These are phyloP conservation scores for Thinopyrum obtusiflorum DNA, from an alignment of 202 grass and related monocot genomes.

Conservation along the genomic window DNA sequence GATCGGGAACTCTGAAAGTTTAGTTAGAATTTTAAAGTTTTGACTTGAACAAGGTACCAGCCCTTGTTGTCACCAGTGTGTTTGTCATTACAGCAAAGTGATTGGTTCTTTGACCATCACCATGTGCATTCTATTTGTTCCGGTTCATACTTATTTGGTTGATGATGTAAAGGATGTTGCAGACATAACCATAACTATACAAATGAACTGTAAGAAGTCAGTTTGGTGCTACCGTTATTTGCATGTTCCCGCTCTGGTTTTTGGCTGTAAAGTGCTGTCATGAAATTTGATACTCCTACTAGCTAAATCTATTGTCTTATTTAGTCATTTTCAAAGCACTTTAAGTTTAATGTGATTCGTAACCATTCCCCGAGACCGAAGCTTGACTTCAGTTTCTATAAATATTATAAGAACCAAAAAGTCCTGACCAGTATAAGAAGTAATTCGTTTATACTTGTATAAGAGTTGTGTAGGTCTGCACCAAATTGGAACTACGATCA, in stretches of 20 bases:
- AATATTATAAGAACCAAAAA: not conserved
- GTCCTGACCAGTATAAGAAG: not conserved
- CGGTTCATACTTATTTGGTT: constrained; percentile 15
- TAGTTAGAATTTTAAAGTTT: not conserved
- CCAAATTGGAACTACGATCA: not conserved
- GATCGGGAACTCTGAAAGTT: constrained; percentile 19
- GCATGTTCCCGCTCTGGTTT: not conserved
- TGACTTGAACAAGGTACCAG: constrained; percentile 17
- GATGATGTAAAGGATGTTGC: constrained; percentile 12
- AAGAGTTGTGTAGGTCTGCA: not conserved
- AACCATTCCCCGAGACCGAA: no score
- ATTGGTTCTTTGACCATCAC: constrained; percentile 16
- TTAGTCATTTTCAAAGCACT: not conserved
- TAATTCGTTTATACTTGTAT: not conserved
- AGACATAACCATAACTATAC: constrained; percentile 12
- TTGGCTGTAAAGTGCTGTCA: not conserved
- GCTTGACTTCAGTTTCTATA: no score
- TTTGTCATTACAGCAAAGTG: constrained; percentile 3
- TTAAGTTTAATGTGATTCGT: not conserved
- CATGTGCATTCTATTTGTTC: constrained; percentile 19
- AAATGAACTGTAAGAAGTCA: constrained; percentile 2
- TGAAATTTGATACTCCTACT: not conserved
- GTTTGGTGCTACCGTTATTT: not conserved
- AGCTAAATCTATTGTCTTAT: not conserved
- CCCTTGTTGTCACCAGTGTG: not conserved